Evolutionary conservation across 2,329 filamentous ascomycete genomes (phyloP), one percentile per base, ranked within the genome.

Genomic region (Lachnellula hyalina): DNA sequence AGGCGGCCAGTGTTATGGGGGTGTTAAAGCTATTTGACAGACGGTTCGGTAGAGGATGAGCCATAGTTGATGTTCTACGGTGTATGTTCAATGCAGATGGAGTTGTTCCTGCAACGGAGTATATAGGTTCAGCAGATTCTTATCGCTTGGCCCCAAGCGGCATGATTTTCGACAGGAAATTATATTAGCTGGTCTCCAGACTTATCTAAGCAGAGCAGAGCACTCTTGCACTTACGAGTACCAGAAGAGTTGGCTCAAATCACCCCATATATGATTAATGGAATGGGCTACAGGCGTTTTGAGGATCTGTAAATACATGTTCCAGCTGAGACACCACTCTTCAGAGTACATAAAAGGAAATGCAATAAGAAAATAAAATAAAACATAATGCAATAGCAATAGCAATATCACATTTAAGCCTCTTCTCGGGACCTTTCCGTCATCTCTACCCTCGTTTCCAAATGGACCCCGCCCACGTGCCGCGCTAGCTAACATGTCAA

Each of bases 1-100:
- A 92, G 71, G 87, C 88, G 6, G 88, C 88, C 0, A 91, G 87
- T 69, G 90, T 92, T 52, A 91, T 92, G 88, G 86, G 86, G 42
- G 88, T 91, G n/a, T 72, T 92, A 56, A 89, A 88, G 70, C 85
- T 88, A 60, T 92, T 92, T 72, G 88, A 92, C 65, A 78, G 89
- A 49, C 75, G 88, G 52, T 92, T 92, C 68, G 84, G 84, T 15
- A 68, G 73, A 54, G 72, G 65, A 49, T 70, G 61, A 67, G 42
- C n/a, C 19, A 44, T 6, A 44, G 32, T 28, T 51, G n/a, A 50
- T 28, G 23, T 42, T 45, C 19, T 38, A 35, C 17, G 23, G 9
- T n/a, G 17, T 23, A 36, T 38, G 7, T 28, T 28, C 28, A 28
- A 28, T 28, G 7, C 28, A 28, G 28, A 8, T 28, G 9, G 28